Conservation (phyloP, 148 eudicot species). For the Simmondsia chinensis region DNA sequence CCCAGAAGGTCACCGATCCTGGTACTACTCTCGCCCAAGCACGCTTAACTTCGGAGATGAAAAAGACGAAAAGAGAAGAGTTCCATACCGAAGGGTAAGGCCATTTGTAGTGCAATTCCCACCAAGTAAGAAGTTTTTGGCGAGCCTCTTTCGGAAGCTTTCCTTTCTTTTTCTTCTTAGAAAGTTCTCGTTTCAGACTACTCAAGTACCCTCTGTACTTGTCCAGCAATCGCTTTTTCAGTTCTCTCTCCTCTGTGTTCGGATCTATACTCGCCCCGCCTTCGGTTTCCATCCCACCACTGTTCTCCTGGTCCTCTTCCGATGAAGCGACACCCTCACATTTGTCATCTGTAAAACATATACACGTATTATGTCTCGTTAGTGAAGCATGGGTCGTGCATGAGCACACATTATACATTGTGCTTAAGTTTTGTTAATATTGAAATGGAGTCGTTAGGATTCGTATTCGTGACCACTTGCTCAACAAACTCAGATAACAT, state of each 20-base stretch:
- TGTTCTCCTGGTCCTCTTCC: slow-evolving; percentile 84
- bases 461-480: no score
- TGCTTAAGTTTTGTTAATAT: no score
- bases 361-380: no score
- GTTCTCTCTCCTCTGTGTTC: slow-evolving; percentile 82
- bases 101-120: slow-evolving; percentile 79
- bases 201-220: slow-evolving; percentile 92
- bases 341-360: slow-evolving; percentile 60
- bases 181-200: slow-evolving; percentile 88
- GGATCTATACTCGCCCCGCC: slow-evolving; percentile 85
- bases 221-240: slow-evolving; percentile 72
- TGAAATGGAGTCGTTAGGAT: no score
- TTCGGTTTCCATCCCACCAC: slow-evolving; percentile 86
- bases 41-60: no score
- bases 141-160: slow-evolving; percentile 68
- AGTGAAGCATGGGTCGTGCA: no score
- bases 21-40: no score
- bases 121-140: slow-evolving; percentile 61
- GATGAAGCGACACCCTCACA: slow-evolving; percentile 80
- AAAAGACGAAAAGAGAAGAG: neutral
- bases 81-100: slow-evolving; percentile 64
- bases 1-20: no score
- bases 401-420: no score
- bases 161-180: slow-evolving; percentile 77
- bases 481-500: no score